Percentiles rank a stretch among this genome's conserved stretches.
Evolutionary conservation across 2,329 filamentous ascomycete genomes (phyloP).

Genomic region (Scedosporium dehoogii): DNA sequence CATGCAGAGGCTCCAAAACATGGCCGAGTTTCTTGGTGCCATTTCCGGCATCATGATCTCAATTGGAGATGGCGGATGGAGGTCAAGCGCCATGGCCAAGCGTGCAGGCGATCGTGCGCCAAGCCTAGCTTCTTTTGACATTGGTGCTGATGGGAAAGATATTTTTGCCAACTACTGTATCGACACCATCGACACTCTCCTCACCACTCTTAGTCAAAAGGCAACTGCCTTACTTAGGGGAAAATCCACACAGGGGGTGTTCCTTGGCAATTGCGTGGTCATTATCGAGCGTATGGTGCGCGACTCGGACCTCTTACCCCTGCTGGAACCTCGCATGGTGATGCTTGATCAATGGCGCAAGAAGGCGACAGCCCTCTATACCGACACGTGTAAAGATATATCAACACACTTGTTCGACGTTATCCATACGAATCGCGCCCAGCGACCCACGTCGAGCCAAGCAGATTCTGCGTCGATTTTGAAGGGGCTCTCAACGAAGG

Average conservation of each 20-base stretch:
- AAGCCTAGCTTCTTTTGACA: slow-evolving; percentile 70
- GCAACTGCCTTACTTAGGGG: slow-evolving; percentile 62
- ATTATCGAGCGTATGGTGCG: slow-evolving; percentile 78
- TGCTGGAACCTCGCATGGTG: slow-evolving; percentile 57
- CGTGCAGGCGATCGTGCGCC: slow-evolving; percentile 44
- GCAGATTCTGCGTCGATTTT: slow-evolving; percentile 78
- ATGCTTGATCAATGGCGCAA: slow-evolving; percentile 80
- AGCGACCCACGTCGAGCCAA: slow-evolving; percentile 63
- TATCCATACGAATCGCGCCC: slow-evolving; percentile 72
- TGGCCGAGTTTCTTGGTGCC: slow-evolving; percentile 78
- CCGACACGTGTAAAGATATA: slow-evolving; percentile 80
- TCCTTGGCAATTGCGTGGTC: slow-evolving; percentile 78
- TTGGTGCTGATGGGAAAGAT: slow-evolving; percentile 77
- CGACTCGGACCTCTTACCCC: slow-evolving; percentile 64
- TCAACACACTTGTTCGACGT: slow-evolving; percentile 80
- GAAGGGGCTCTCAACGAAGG: slow-evolving; percentile 75
- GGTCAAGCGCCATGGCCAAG: slow-evolving; percentile 27
- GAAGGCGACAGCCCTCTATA: slow-evolving; percentile 70
- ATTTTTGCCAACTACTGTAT: slow-evolving; percentile 84
- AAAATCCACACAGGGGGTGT: slow-evolving; percentile 74
- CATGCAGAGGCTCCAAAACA: slow-evolving; percentile 75
- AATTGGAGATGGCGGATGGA: slow-evolving; percentile 88
- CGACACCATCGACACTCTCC: slow-evolving; percentile 76
- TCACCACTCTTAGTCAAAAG: slow-evolving; percentile 66
- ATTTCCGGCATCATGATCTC: slow-evolving; percentile 87